Percentiles rank a stretch among this genome's conserved stretches.
These are phyloP conservation scores for Coleophoma eucalyptorum DNA, from an alignment of 2,329 filamentous ascomycete species.

Conservation along the genomic window DNA sequence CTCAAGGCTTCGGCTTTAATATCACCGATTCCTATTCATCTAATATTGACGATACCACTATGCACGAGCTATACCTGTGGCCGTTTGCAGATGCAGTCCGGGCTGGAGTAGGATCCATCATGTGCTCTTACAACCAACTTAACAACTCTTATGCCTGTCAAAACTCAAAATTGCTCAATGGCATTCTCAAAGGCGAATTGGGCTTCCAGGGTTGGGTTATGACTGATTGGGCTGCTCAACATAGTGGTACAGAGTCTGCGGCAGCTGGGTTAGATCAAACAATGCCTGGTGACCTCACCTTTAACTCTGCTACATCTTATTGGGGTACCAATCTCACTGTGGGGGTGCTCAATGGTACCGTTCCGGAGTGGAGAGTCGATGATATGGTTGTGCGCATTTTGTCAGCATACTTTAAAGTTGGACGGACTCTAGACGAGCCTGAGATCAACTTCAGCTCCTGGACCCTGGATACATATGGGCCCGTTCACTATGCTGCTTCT, in stretches of 20 bases:
- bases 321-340: constrained; percentile 88
- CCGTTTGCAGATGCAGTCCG: constrained; percentile 56
- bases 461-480: constrained; percentile 73
- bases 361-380: constrained; percentile 83
- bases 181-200: constrained; percentile 72
- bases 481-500: constrained; percentile 58
- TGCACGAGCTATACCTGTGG: constrained; percentile 59
- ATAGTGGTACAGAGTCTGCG: constrained; percentile 62
- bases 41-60: constrained; percentile 55
- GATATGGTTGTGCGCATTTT: constrained; percentile 89
- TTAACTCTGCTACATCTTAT: constrained; percentile 58
- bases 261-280: constrained; percentile 77
- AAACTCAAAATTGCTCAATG: constrained; percentile 73
- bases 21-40: constrained; percentile 54
- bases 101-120: constrained; percentile 74
- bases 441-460: constrained; percentile 84
- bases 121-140: constrained; percentile 82
- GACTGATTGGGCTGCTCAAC: constrained; percentile 78
- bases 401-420: constrained; percentile 66
- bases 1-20: constrained; percentile 55
- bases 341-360: constrained; percentile 82
- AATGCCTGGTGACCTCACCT: constrained; percentile 82
- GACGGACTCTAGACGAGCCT: constrained; percentile 40
- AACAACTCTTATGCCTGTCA: constrained; percentile 81
- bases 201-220: constrained; percentile 80